Evolutionary conservation across 73 alveolate genomes (phyloP).

Genomic region (Paramecium biaurelia): DNA sequence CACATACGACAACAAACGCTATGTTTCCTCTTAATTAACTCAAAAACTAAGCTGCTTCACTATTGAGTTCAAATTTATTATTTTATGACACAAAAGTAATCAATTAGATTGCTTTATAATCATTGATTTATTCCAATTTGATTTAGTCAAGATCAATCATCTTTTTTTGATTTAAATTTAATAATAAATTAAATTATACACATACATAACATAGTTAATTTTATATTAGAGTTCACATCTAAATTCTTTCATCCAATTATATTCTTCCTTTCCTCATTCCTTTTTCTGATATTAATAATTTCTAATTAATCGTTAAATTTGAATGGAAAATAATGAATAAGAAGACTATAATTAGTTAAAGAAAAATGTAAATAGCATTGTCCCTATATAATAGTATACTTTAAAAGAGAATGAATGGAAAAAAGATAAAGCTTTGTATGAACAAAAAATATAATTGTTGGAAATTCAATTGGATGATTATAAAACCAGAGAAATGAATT

Average conservation of each 20-base stretch:
- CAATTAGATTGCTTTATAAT: not conserved
- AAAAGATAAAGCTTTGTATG: constrained; percentile 43
- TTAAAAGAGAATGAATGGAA: constrained; percentile 39
- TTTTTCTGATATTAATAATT: not conserved
- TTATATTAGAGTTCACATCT: not conserved
- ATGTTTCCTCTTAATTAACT: not conserved
- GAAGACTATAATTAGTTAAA: not conserved
- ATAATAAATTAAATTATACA: not conserved
- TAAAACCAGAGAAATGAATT: not conserved
- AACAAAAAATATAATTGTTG: constrained; percentile 12
- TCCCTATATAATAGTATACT: not conserved
- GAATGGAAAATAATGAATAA: constrained; percentile 2
- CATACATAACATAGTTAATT: not conserved
- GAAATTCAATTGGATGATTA: constrained; percentile 34
- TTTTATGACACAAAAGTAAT: not conserved
- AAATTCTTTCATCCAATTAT: not conserved
- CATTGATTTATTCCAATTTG: not conserved
- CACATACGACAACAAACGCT: constrained; percentile 63
- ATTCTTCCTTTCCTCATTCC: not conserved
- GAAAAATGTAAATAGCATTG: not conserved
- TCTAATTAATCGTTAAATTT: constrained; percentile 14
- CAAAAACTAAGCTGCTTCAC: not conserved
- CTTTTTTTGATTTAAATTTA: not conserved
- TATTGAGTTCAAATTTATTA: constrained; percentile 21
- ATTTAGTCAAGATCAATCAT: not conserved